Evolutionary conservation across 805 yeast genomes (phyloP), one percentile per base, ranked within the genome.

Genomic region (Candida patagonica): DNA sequence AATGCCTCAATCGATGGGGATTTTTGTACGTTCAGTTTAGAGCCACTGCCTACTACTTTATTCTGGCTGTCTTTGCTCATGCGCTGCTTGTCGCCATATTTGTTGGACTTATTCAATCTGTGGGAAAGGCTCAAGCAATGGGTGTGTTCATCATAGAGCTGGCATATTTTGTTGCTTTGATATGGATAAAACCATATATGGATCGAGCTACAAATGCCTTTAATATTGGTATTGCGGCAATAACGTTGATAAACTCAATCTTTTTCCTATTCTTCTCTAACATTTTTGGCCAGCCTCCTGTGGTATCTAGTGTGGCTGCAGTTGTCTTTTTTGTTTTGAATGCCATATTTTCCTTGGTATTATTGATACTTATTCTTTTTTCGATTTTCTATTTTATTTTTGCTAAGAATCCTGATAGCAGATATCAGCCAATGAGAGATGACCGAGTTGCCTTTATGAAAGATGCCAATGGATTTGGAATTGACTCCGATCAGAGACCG

Each of bases 401-500:
- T 24, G 80, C 82, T 60, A 86, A 82, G 68, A 87, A 92, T 60
- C 97, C 98, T 39, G 98, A 92, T 62, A 76, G 89, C 7, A 74
- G 95, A 52, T 92, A 92, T 66, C 89, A 86, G 65, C 97, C 96
- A 46, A 82, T 89, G 81, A 82, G 81, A 52, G 98, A 92, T 61
- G 98, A 92, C 57, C 76, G 98, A 58, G 92, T 83, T 38, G 83
- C 96, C n/a, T 92, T 92, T 60, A 83, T 92, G 56, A 57, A 48
- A 42, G 59, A 45, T 15, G 42, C 42, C 25, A 47, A 50, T 43
- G 30, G 43, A 35, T n/a, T n/a, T n/a, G 38, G 42, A 27, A 46
- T 47, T 24, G 48, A 57, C 38, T 44, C 46, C 48, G 33, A 29
- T 16, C 42, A 36, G 10, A 15, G 17, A 3, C 42, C 42, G 23